These are phyloP conservation scores for Cyclotella cryptica DNA, from an alignment of 108 stramenopile genomes.

Conservation along the genomic window DNA sequence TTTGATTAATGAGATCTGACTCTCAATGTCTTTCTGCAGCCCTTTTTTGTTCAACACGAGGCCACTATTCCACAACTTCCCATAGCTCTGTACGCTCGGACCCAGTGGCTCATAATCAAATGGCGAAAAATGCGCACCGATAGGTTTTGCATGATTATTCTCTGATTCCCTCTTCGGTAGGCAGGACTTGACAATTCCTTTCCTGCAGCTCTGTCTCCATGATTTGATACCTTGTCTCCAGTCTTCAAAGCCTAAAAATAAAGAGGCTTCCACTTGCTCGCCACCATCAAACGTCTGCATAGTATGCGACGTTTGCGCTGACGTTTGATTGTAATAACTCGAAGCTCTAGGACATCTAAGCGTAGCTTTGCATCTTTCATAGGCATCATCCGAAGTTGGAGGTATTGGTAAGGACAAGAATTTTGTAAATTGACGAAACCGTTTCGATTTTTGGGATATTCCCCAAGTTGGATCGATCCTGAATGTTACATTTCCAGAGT, in stretches of 20 bases:
- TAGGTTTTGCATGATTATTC: constrained; percentile 10
- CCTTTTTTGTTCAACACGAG: constrained; percentile 54
- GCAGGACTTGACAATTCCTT: constrained; percentile 23
- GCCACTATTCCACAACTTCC: constrained; percentile 50
- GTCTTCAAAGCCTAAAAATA: constrained; percentile 72
- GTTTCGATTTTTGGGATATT: constrained; percentile 51
- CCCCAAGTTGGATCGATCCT: constrained; percentile 76
- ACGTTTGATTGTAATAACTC: constrained; percentile 59
- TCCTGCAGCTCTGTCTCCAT: constrained; percentile 36
- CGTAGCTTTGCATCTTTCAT: constrained; percentile 84
- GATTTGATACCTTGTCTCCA: constrained; percentile 54
- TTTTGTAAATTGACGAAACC: constrained; percentile 33
- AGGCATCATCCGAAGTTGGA: constrained; percentile 44
- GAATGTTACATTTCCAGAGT: constrained; percentile 74
- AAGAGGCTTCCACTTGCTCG: constrained; percentile 32
- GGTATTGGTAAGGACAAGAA: constrained; percentile 41
- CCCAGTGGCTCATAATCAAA: constrained; percentile 53
- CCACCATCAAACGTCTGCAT: constrained; percentile 61
- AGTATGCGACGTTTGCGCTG: constrained; percentile 47
- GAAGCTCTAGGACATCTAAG: constrained; percentile 74
- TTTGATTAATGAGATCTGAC: constrained; percentile 43
- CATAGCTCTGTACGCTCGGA: constrained; percentile 47
- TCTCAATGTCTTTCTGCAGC: constrained; percentile 39
- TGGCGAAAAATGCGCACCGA: constrained; percentile 61
- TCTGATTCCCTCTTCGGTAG: constrained; percentile 25